Conservation (phyloP, 2,329 filamentous ascomycete genomes). For the Pseudopithomyces chartarum region DNA sequence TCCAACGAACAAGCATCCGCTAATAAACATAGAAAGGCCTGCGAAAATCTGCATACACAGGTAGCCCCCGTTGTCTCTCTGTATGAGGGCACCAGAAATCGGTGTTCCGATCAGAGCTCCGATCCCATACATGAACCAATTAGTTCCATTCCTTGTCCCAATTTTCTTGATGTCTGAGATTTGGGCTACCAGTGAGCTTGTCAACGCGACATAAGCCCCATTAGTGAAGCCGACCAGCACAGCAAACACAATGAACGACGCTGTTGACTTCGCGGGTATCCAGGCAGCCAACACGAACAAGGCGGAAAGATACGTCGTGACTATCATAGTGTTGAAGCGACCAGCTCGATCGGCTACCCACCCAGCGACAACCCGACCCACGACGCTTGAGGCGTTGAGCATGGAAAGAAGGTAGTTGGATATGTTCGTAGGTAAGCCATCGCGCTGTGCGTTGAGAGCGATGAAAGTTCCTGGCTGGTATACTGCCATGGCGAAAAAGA, state of each 20-base stretch:
- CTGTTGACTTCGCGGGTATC: not conserved
- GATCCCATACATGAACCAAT: not conserved
- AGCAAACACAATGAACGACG: not conserved
- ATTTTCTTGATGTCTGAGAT: constrained; percentile 5
- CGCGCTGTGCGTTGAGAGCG: not conserved
- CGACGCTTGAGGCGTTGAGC: constrained; percentile 1
- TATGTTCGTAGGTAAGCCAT: not conserved
- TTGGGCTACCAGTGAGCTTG: constrained; percentile 1
- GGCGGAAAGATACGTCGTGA: not conserved
- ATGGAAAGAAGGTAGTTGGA: not conserved
- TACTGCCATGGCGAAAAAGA: not conserved
- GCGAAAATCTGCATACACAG: constrained; percentile 1
- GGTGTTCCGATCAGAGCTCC: constrained; percentile 1
- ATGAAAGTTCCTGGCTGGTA: not conserved
- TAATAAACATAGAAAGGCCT: not conserved
- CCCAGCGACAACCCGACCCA: not conserved
- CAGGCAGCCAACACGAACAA: not conserved
- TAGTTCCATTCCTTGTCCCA: not conserved
- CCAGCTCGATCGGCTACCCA: constrained; percentile 1
- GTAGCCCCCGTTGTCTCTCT: not conserved
- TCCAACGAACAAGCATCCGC: constrained; percentile 1
- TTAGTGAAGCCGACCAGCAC: not conserved
- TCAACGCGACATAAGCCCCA: not conserved
- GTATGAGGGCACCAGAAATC: not conserved
- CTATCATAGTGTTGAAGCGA: constrained; percentile 4